Percentiles rank a stretch among this genome's conserved stretches.
These are phyloP conservation scores for Dendrobium nobile DNA, from an alignment of 106 monocot species.

Conservation along the genomic window DNA sequence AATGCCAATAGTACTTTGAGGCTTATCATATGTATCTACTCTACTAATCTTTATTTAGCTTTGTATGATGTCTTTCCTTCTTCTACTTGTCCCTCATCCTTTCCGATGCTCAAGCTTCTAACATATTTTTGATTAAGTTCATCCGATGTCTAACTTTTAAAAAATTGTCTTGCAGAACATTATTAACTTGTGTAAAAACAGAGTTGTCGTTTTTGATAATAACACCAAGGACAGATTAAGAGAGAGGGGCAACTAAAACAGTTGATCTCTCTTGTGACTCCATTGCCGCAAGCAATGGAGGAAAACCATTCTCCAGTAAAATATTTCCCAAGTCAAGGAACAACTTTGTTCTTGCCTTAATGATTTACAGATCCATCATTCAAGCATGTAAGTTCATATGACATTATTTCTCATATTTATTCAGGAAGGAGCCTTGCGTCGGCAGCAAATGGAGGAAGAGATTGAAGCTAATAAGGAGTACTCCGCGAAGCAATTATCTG, in stretches of 20 bases:
- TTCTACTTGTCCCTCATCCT: too few species aligned
- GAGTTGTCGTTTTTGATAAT: slow-evolving; percentile 80
- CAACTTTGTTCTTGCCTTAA: not conserved
- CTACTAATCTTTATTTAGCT: too few species aligned
- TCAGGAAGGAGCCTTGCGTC: slow-evolving; percentile 42
- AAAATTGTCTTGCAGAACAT: slow-evolving; percentile 37
- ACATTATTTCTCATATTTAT: not conserved
- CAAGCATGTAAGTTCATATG: not conserved
- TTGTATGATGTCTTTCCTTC: too few species aligned
- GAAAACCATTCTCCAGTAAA: slow-evolving; percentile 48
- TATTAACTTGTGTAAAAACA: slow-evolving; percentile 53
- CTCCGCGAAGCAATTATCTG: slow-evolving; percentile 40
- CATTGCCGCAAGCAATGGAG: slow-evolving; percentile 36
- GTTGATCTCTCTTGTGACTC: slow-evolving; percentile 55
- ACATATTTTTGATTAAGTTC: not conserved
- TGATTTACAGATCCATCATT: not conserved
- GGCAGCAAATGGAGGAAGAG: slow-evolving; percentile 37
- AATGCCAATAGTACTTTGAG: too few species aligned
- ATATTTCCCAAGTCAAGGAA: slow-evolving; percentile 61
- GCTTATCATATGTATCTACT: too few species aligned
- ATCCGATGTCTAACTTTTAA: not conserved
- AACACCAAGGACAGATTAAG: slow-evolving; percentile 40
- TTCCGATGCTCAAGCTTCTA: too few species aligned
- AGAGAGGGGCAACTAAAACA: slow-evolving; percentile 37
- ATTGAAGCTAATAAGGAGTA: slow-evolving; percentile 40